These are phyloP conservation scores for Macrolepiota dolichaula DNA, from an alignment of 768 basidiomycete species.

Conservation along the genomic window DNA sequence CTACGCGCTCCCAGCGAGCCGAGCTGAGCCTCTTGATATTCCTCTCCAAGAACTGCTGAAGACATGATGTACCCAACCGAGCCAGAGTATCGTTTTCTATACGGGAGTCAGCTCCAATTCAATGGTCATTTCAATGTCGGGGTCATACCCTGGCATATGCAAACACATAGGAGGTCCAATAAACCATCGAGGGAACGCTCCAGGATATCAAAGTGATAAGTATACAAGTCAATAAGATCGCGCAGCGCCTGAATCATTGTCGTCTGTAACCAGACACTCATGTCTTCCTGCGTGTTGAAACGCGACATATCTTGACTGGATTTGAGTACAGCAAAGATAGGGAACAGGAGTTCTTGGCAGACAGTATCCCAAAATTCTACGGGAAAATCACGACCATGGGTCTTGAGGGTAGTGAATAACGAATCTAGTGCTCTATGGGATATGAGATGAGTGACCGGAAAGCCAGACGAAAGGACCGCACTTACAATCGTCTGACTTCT, in stretches of 20 bases:
- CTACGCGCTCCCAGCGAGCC: conserved; percentile 86
- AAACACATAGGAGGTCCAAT: conserved; percentile 88
- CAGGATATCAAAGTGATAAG: conserved; percentile 89
- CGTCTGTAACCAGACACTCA: conserved; percentile 99
- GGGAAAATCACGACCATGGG: conserved; percentile 79
- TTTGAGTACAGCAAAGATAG: conserved; percentile 94
- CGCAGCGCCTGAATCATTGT: conserved; percentile 98
- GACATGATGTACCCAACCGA: conserved; percentile 94
- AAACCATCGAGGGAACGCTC: conserved; percentile 92
- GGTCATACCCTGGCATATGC: conserved; percentile 92
- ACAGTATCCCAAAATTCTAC: conserved; percentile 98
- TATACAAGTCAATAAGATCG: conserved; percentile 93
- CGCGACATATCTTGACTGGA: conserved; percentile 90
- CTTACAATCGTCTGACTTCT: conserved; percentile 94
- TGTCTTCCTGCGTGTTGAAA: conserved; percentile 95
- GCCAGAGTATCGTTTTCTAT: conserved; percentile 97
- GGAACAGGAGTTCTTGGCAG: conserved; percentile 94
- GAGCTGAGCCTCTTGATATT: conserved; percentile 86
- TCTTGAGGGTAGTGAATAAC: conserved; percentile 90
- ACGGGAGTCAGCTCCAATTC: conserved; percentile 10
- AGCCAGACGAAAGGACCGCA: conserved; percentile 13
- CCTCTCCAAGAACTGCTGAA: conserved; percentile 92
- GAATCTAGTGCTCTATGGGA: conserved; percentile 86
- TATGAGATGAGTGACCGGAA: conserved; percentile 11
- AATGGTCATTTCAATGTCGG: neutral